Percentiles rank a stretch among this genome's conserved stretches.
Evolutionary conservation across 768 basidiomycete genomes (phyloP).

Genomic region (Omphalotus guepiniiformis): DNA sequence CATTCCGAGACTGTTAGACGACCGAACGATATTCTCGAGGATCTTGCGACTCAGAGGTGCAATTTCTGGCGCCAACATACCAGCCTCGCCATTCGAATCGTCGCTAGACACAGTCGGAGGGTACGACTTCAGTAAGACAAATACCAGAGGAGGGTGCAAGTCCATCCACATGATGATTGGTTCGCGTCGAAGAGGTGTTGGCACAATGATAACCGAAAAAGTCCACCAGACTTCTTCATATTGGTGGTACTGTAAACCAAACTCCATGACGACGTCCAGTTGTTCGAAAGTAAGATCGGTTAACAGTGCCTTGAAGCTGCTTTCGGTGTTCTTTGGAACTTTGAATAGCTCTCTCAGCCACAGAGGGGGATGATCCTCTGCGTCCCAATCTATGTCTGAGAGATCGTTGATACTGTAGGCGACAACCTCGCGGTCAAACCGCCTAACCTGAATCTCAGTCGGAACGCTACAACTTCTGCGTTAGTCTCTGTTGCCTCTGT

Average conservation of each 20-base stretch:
- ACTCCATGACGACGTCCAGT: conserved; percentile 32
- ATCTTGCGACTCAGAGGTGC: conserved; percentile 28
- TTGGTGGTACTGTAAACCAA: conserved; percentile 45
- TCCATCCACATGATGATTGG: conserved; percentile 41
- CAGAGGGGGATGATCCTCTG: conserved; percentile 23
- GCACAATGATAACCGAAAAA: no score
- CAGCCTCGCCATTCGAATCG: no score
- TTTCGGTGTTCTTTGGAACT: background rate
- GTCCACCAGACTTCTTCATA: no score
- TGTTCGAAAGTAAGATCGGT: conserved; percentile 22
- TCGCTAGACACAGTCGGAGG: no score
- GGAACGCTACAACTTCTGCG: conserved; percentile 31
- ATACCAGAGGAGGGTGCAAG: conserved; percentile 49
- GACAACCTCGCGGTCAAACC: conserved; percentile 38
- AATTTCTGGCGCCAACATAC: conserved; percentile 30
- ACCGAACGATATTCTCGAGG: conserved; percentile 45
- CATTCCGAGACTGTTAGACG: conserved; percentile 50
- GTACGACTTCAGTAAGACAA: conserved; percentile 44
- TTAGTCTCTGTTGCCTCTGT: no score
- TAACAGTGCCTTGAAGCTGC: conserved; percentile 13
- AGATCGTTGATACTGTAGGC: conserved; percentile 41
- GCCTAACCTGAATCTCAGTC: conserved; percentile 42
- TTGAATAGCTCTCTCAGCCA: conserved; percentile 25
- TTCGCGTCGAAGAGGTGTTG: conserved; percentile 22
- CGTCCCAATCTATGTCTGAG: conserved; percentile 35